Evolutionary conservation across 164 flowering plant species (phyloP), one percentile per base, ranked within the genome.

Genomic region (Cinnamomum chago): DNA sequence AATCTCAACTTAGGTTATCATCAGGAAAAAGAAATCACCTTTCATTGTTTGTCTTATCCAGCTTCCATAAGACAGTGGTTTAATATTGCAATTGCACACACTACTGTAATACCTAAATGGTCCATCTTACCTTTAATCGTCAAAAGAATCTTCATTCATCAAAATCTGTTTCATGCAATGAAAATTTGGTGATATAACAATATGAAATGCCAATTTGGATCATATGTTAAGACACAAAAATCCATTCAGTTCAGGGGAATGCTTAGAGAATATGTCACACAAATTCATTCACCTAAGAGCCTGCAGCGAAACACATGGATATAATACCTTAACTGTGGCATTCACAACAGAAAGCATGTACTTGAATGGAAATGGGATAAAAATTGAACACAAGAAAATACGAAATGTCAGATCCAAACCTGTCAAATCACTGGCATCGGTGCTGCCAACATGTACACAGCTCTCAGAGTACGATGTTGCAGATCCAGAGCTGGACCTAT

Each of bases 401-500:
- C 24, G 15, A 20, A 13, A 64, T 22, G 28, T 40, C 13, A 23
- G 75, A 9, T 72, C 40, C 5, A 67, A 67, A 94, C 98, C 97
- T 86, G 97, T 88, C 83, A 90, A 84, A 77, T 94, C 97, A 87
- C 92, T 94, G 47, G 89, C 94, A 82, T 92, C 97, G 58, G 88
- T 82, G 70, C 88, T 78, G 58, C 89, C 87, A 84, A 90, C 89
- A 73, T 86, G 97, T 4, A 83, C 90, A 84, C 89, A 96, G 82
- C 98, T 91, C 81, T 96, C 99, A 18, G 98, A 85, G 77, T 91
- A 89, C 20, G 99, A 96, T 74, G 90, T 83, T 24, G 94, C 98
- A 2, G 99, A 96, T 9, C 98, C 98, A 50, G 97, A 96, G 82
- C 99, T 96, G 47, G 99, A 96, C 78, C 97, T 82, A 73, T 91